A percentile compares a stretch with the other conserved stretches of the same genome.
These are phyloP conservation scores for Colletotrichum sp. DNA, from an alignment of 2,329 filamentous ascomycete species.

Conservation along the genomic window DNA sequence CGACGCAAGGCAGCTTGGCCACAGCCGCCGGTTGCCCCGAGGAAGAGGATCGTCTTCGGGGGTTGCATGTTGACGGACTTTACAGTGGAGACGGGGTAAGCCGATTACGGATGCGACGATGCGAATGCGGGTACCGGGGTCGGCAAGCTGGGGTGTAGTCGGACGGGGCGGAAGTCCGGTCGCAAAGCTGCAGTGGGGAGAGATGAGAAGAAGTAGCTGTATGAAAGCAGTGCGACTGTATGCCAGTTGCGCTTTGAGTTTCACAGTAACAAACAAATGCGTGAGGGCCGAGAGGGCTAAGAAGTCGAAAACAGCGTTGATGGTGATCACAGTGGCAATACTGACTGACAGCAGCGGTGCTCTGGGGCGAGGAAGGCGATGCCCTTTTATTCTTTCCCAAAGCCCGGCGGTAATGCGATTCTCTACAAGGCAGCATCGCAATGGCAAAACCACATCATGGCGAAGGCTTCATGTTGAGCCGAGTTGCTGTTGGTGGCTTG, in stretches of 20 bases:
- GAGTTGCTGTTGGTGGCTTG: not conserved
- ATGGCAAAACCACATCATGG: not conserved
- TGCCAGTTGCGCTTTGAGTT: not conserved
- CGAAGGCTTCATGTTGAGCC: not conserved
- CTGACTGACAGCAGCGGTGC: not conserved
- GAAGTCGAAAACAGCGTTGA: not conserved
- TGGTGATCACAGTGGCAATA: not conserved
- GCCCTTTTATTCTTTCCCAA: not conserved
- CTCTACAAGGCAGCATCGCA: not conserved
- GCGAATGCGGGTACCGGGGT: not conserved
- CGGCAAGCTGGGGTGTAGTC: not conserved
- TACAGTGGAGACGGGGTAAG: not conserved
- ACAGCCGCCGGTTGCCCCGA: constrained; percentile 57
- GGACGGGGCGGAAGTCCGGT: not conserved
- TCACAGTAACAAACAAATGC: not conserved
- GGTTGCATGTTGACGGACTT: not conserved
- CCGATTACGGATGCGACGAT: constrained; percentile 18
- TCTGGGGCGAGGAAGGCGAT: not conserved
- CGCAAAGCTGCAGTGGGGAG: not conserved
- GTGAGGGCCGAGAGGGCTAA: not conserved
- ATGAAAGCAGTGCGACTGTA: not conserved
- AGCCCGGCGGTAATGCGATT: not conserved
- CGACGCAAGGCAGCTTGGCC: constrained; percentile 51
- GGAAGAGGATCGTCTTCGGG: constrained; percentile 51
- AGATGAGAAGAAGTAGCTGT: not conserved